A percentile compares a stretch with the other conserved stretches of the same genome.
Conservation (phyloP, 768 basidiomycete genomes). For the Lentinula lateritia region DNA sequence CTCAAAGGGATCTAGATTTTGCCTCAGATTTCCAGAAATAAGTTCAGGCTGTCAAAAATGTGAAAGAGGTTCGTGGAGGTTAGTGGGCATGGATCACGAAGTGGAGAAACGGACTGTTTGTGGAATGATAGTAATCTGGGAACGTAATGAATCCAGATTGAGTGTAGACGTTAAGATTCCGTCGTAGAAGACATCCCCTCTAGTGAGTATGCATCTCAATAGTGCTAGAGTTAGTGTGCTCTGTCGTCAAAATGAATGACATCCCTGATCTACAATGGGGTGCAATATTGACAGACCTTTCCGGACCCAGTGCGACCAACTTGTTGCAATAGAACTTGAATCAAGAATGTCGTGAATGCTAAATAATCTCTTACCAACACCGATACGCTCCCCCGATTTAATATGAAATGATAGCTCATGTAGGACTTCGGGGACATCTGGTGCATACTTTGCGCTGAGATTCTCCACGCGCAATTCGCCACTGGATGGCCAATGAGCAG, state of each 20-base stretch:
- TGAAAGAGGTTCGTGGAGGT: background rate
- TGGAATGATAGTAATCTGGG: slow-evolving; percentile 41
- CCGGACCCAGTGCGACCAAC: slow-evolving; percentile 60
- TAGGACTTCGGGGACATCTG: slow-evolving; percentile 39
- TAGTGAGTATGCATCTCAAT: slow-evolving; percentile 42
- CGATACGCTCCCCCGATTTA: slow-evolving; percentile 40
- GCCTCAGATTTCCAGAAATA: slow-evolving; percentile 58
- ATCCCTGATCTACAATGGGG: too few relatives aligned
- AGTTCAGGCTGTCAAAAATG: slow-evolving; percentile 21
- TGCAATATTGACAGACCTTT: slow-evolving; percentile 27
- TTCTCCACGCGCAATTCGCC: slow-evolving; percentile 38
- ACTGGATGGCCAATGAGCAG: slow-evolving; percentile 48
- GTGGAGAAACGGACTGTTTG: slow-evolving; percentile 11
- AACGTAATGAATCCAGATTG: slow-evolving; percentile 41
- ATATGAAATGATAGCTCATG: slow-evolving; percentile 38
- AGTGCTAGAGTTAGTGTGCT: slow-evolving; percentile 43
- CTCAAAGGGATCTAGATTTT: slow-evolving; percentile 65
- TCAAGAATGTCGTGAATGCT: background rate
- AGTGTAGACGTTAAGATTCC: slow-evolving; percentile 31
- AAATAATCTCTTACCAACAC: slow-evolving; percentile 21
- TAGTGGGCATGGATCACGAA: background rate
- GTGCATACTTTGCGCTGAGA: slow-evolving; percentile 32
- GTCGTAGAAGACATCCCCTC: slow-evolving; percentile 43
- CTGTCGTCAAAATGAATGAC: slow-evolving; percentile 8
- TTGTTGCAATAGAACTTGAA: slow-evolving; percentile 12